A percentile compares a stretch with the other conserved stretches of the same genome.
Conservation (phyloP, 805 yeast species). For the Citeromyces matritensis region DNA sequence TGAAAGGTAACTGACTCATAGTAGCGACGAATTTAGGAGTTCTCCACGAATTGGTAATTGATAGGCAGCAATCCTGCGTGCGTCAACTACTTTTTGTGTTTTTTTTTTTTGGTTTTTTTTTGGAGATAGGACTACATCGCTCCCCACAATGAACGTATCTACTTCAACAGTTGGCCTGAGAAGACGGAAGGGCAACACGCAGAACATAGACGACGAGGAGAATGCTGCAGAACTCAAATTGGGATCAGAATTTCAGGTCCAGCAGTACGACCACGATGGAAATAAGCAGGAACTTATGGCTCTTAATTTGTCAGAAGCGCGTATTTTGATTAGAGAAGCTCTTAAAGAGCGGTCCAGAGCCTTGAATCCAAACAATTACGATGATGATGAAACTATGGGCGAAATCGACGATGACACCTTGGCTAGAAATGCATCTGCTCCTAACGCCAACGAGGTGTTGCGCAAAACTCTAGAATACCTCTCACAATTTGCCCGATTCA, state of each 20-base stretch:
- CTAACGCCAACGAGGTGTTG: conserved; percentile 74
- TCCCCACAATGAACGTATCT: conserved; percentile 57
- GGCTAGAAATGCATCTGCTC: conserved; percentile 38
- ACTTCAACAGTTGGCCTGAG: conserved; percentile 79
- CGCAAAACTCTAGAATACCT: conserved; percentile 85
- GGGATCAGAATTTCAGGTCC: conserved; percentile 84
- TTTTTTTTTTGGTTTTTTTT: background rate
- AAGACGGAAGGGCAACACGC: conserved; percentile 51
- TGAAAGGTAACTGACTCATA: too few species aligned
- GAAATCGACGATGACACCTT: conserved; percentile 31
- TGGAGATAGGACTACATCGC: background rate
- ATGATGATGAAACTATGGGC: conserved; percentile 23
- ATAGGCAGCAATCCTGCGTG: too few species aligned
- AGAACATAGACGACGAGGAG: conserved; percentile 73
- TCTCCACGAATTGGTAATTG: too few species aligned
- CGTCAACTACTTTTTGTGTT: background rate
- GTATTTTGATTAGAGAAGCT: conserved; percentile 83
- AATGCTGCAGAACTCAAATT: conserved; percentile 77
- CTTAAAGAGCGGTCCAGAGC: conserved; percentile 41
- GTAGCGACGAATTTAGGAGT: too few species aligned
- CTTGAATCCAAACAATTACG: conserved; percentile 19
- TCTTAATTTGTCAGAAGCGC: conserved; percentile 77
- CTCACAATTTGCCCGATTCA: conserved; percentile 75
- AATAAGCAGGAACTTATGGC: conserved; percentile 66
- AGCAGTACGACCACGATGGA: conserved; percentile 73